Base-by-base conservation (phyloP, 2,329 filamentous ascomycete genomes). In the Penicillium psychrosexuale region DNA sequence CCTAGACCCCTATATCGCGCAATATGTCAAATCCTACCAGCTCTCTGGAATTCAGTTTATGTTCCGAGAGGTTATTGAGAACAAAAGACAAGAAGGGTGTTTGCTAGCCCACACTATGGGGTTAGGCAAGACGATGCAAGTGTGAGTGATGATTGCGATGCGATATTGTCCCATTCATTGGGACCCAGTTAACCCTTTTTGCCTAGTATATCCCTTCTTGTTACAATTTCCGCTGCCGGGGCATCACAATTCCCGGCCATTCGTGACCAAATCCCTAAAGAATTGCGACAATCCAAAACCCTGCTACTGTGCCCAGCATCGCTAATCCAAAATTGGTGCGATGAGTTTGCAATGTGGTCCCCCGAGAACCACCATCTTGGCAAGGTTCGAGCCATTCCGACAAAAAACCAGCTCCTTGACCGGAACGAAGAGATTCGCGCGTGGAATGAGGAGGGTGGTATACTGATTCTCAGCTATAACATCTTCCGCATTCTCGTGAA, bases 91-190 rank as follows among this genome's bases (percentile, higher is more conserved):
- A 17, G 86, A 91, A 70, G 91, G 91, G 2, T 95, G 90, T 67
- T 79, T 96, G 12, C 78, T 96, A 19, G 89, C 91, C 6, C 91
- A 96, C 69, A 90, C 89, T 0, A 96, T 96, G 91, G 92, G 92
- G 1, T 75, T 96, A 2, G 91, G 91, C 15, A 97, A 96, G 75
- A 95, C 91, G 0, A 91, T 96, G 86, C 91, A 96, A 75, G 84
- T 91, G 77, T 80, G 72, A 74, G 77, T 74, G 34, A 22, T 22
- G 19, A 19, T 19, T 19, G 19, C 19, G 15, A n/a, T 27, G 22
- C 27, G 2, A 30, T n/a, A 8, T 33, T 9, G 15, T 8, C n/a
- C 12, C 5, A 22, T 2, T 28, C 11, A 3, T 22, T 15, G 8
- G 30, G 3, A 5, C n/a, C n/a, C 19, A 12, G 15, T 55, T 59